A percentile compares a stretch with the other conserved stretches of the same genome.
Conservation (phyloP, 768 basidiomycete genomes). For the Rhodotorula kratochvilovae region DNA sequence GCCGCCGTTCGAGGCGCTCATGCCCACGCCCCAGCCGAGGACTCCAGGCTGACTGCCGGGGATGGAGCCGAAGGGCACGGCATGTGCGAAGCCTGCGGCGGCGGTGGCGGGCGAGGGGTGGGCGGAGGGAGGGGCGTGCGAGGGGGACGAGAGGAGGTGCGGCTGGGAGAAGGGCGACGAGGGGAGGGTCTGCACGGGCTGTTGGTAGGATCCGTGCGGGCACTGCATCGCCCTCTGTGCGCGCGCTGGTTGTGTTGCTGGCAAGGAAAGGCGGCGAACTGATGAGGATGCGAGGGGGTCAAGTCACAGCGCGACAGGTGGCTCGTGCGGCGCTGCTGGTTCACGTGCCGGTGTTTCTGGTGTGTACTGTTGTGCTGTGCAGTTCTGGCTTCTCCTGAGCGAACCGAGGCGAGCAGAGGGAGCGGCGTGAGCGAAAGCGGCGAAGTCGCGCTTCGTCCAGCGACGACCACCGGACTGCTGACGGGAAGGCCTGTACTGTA, state of each 20-base stretch:
- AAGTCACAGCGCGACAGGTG: no score
- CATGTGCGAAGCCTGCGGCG: neutral
- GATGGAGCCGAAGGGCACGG: slow-evolving; percentile 20
- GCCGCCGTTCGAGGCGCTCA: slow-evolving; percentile 24
- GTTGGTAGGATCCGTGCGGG: neutral
- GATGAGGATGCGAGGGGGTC: neutral
- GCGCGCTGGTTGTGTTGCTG: neutral
- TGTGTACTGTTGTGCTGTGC: no score
- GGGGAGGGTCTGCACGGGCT: slow-evolving; percentile 12
- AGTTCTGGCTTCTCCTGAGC: no score
- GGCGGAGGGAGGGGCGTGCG: neutral
- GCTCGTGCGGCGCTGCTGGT: no score
- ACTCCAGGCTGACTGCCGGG: slow-evolving; percentile 29
- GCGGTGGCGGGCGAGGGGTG: neutral
- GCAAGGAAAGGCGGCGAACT: neutral
- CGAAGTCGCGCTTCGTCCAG: no score
- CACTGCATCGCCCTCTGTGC: neutral
- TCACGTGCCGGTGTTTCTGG: no score
- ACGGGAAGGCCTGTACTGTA: no score
- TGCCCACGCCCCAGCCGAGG: slow-evolving; percentile 31
- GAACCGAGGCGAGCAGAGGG: no score
- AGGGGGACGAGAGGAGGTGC: neutral
- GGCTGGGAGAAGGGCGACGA: slow-evolving; percentile 1
- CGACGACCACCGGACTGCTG: no score
- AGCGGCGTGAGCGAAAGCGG: no score